Conservation (phyloP, 768 basidiomycete genomes). For the Rhodocollybia butyracea region DNA sequence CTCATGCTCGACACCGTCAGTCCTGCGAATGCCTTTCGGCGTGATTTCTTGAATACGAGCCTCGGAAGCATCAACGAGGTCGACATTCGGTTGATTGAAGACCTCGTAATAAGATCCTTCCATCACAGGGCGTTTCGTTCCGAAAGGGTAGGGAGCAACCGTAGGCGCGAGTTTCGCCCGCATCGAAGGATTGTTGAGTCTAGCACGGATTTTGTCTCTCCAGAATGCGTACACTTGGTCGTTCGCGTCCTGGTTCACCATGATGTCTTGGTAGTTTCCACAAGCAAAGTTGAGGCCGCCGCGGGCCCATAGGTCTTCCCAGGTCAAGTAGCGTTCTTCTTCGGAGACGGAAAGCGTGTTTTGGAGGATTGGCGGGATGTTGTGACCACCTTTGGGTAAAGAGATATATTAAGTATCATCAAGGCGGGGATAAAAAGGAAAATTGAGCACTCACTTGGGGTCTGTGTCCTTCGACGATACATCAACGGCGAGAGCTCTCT, state of each 20-base stretch:
- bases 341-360: constrained; percentile 11
- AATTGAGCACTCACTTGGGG: constrained; percentile 7
- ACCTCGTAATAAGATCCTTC: constrained; percentile 17
- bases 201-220: constrained; percentile 17
- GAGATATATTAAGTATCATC: neutral
- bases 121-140: constrained; percentile 18
- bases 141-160: constrained; percentile 20
- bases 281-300: constrained; percentile 19
- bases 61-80: constrained; percentile 17
- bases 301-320: constrained; percentile 18
- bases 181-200: constrained; percentile 17
- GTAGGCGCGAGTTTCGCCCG: constrained; percentile 22
- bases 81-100: constrained; percentile 20
- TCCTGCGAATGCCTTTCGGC: constrained; percentile 16
- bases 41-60: constrained; percentile 19
- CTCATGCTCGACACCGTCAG: constrained; percentile 17
- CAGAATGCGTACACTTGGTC: constrained; percentile 22
- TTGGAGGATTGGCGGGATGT: constrained; percentile 9
- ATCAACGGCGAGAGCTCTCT: constrained; percentile 17
- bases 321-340: constrained; percentile 19
- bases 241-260: constrained; percentile 16
- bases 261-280: constrained; percentile 14
- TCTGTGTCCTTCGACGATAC: constrained; percentile 17
- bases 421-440: neutral
- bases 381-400: constrained; percentile 11